Conservation (phyloP, 1,139 yeast genomes). For the Saccharomyces hybrid region DNA sequence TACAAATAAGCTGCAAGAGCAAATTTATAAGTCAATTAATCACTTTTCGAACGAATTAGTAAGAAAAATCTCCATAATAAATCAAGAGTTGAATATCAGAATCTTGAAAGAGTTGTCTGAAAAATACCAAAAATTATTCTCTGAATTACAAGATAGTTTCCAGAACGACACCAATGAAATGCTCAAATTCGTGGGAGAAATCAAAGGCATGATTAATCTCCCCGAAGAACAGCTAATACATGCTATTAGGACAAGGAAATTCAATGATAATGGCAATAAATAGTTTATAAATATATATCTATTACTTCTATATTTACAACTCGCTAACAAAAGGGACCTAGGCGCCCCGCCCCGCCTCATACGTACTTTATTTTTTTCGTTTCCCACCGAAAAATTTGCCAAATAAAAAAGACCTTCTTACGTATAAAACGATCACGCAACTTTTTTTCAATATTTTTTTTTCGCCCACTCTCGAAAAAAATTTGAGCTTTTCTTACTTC, state of each 20-base stretch:
- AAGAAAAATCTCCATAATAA: slow-evolving; percentile 31
- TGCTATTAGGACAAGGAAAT: slow-evolving; percentile 22
- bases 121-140: slow-evolving; percentile 31
- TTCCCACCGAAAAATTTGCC: no score
- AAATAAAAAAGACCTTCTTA: not conserved
- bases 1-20: slow-evolving; percentile 32
- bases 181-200: slow-evolving; percentile 30
- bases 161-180: slow-evolving; percentile 33
- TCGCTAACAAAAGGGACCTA: not conserved
- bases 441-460: slow-evolving; percentile 4
- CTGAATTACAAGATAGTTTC: slow-evolving; percentile 29
- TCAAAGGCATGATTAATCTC: slow-evolving; percentile 30
- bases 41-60: slow-evolving; percentile 31
- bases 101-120: slow-evolving; percentile 29
- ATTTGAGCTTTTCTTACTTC: not conserved
- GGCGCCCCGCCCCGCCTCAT: no score
- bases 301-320: not conserved
- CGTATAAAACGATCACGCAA: slow-evolving; percentile 17
- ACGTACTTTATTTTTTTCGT: no score
- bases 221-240: slow-evolving; percentile 31
- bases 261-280: not conserved
- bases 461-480: not conserved
- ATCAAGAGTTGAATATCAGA: slow-evolving; percentile 32
- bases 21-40: slow-evolving; percentile 31
- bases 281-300: not conserved